phyloP scores from a whole-genome alignment of 768 basidiomycete species.

The Lenzites betulinus region DNA sequence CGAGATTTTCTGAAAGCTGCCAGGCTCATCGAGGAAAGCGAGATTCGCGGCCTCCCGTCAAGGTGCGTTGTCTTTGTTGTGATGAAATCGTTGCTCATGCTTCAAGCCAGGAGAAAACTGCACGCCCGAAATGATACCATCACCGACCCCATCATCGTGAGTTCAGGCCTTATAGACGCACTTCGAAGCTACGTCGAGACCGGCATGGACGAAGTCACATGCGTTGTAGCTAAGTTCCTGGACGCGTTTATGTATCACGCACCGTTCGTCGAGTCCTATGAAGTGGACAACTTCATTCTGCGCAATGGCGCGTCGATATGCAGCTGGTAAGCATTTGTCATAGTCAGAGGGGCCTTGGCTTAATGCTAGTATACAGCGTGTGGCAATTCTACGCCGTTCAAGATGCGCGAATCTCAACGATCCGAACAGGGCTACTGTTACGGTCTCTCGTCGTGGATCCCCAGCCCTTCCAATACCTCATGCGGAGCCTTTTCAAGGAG shows the following conservation, averaged over 20 bases:
- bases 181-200: slow-evolving; percentile 53
- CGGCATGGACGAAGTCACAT: slow-evolving; percentile 50
- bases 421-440: slow-evolving; percentile 58
- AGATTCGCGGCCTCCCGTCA: slow-evolving; percentile 54
- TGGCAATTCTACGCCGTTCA: slow-evolving; percentile 74
- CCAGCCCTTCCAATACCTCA: slow-evolving; percentile 57
- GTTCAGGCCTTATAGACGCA: slow-evolving; percentile 55
- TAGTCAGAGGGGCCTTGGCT: too few species aligned
- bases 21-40: slow-evolving; percentile 50
- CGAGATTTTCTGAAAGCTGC: slow-evolving; percentile 45
- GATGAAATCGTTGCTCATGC: not conserved
- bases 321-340: slow-evolving; percentile 48
- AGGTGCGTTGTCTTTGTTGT: slow-evolving; percentile 43
- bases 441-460: slow-evolving; percentile 63
- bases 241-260: slow-evolving; percentile 60
- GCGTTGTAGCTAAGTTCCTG: slow-evolving; percentile 62
- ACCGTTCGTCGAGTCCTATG: slow-evolving; percentile 61
- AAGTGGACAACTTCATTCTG: slow-evolving; percentile 73
- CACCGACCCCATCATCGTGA: slow-evolving; percentile 62
- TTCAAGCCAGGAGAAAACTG: slow-evolving; percentile 47
- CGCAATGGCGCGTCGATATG: slow-evolving; percentile 60
- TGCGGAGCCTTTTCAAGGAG: slow-evolving; percentile 44
- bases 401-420: slow-evolving; percentile 49
- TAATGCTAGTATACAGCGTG: slow-evolving; percentile 41
- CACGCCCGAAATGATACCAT: slow-evolving; percentile 43